Evolutionary conservation across 1,284 basidiomycete genomes (phyloP).

Genomic region (Caloboletus inedulis): DNA sequence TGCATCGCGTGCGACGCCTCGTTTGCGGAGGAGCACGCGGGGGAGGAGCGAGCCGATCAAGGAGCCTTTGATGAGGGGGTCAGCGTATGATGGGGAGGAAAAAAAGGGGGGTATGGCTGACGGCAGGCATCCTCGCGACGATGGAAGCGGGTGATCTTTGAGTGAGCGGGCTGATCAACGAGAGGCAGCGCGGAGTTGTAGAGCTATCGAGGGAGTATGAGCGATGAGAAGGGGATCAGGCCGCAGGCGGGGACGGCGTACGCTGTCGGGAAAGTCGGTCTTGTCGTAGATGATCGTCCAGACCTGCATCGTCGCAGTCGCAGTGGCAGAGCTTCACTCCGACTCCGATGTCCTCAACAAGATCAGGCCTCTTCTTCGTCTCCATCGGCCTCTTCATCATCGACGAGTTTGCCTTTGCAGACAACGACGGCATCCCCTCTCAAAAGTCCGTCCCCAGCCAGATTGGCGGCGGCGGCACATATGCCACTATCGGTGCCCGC

Average conservation of each 20-base stretch:
- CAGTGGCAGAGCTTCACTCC: slow-evolving; percentile 7
- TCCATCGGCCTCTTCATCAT: slow-evolving; percentile 89
- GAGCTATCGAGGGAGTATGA: slow-evolving; percentile 40
- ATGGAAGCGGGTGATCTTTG: slow-evolving; percentile 61
- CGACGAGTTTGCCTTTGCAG: slow-evolving; percentile 70
- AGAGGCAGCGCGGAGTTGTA: slow-evolving; percentile 50
- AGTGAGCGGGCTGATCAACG: slow-evolving; percentile 52
- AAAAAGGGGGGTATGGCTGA: slow-evolving; percentile 25
- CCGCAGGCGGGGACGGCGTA: slow-evolving; percentile 31
- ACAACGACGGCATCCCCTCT: slow-evolving; percentile 50
- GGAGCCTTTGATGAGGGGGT: slow-evolving; percentile 46
- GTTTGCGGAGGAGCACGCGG: slow-evolving; percentile 55
- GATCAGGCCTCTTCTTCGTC: slow-evolving; percentile 43
- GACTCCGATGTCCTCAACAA: slow-evolving; percentile 24
- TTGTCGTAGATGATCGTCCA: slow-evolving; percentile 54
- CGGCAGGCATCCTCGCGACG: slow-evolving; percentile 70
- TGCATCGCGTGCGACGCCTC: slow-evolving; percentile 43
- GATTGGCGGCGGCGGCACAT: slow-evolving; percentile 91
- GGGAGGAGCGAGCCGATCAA: slow-evolving; percentile 71
- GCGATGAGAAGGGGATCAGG: not conserved
- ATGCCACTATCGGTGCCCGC: slow-evolving; percentile 73
- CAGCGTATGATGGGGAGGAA: not conserved
- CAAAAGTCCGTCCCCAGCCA: slow-evolving; percentile 45
- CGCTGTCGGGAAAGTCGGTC: slow-evolving; percentile 49
- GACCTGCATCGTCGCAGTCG: slow-evolving; percentile 54